A percentile compares a stretch with the other conserved stretches of the same genome.
phyloP scores from a whole-genome alignment of 2,329 filamentous ascomycete genomes.

The Xylariales sp. region DNA sequence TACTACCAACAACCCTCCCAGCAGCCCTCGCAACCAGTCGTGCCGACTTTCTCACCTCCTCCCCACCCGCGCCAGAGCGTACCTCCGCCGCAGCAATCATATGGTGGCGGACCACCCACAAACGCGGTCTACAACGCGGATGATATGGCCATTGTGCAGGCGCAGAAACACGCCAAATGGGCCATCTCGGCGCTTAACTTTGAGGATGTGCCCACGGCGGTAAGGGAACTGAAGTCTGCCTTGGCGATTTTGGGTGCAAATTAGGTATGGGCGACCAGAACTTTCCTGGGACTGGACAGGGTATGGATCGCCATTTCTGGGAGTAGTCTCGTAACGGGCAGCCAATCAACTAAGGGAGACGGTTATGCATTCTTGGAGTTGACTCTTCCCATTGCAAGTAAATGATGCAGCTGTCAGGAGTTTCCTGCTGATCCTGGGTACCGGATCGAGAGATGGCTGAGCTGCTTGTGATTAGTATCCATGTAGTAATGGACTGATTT shows the following conservation, averaged over 20 bases:
- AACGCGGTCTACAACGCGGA: conserved; percentile 50
- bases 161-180: conserved; percentile 96
- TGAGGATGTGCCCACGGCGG: conserved; percentile 86
- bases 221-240: conserved; percentile 76
- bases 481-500: too few relatives aligned
- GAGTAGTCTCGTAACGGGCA: too few relatives aligned
- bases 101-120: conserved; percentile 17
- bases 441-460: too few relatives aligned
- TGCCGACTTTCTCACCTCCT: conserved; percentile 15
- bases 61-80: conserved; percentile 17
- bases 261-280: too few relatives aligned
- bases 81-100: conserved; percentile 14
- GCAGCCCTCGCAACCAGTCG: conserved; percentile 16
- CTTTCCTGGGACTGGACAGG: too few relatives aligned
- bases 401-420: too few relatives aligned
- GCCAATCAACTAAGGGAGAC: too few relatives aligned
- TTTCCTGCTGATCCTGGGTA: too few relatives aligned
- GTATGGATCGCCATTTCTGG: too few relatives aligned
- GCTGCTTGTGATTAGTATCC: too few relatives aligned
- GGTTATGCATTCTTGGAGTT: too few relatives aligned
- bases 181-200: conserved; percentile 96
- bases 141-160: conserved; percentile 66
- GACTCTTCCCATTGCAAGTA: too few relatives aligned
- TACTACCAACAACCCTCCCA: conserved; percentile 13
- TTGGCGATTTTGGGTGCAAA: conserved; percentile 62